These are phyloP conservation scores for Bryum argenteum DNA, from an alignment of 225 moss, liverwort and hornwort genomes.

Conservation along the genomic window DNA sequence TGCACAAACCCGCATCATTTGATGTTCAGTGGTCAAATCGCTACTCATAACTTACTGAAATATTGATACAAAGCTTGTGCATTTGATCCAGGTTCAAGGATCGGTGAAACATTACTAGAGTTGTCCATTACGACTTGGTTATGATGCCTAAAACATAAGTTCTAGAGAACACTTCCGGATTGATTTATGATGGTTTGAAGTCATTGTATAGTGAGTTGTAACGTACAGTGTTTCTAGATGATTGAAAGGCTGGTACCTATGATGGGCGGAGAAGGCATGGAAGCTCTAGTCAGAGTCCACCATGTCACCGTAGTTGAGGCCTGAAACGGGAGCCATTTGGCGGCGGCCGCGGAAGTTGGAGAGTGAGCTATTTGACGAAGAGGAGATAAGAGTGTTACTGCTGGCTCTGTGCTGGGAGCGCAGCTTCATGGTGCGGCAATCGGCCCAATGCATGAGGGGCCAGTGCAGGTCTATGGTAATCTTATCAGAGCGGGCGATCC, in stretches of 20 bases:
- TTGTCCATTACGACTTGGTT: neutral
- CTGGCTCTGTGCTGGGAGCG: conserved; percentile 21
- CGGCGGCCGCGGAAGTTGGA: conserved; percentile 33
- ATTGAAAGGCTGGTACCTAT: neutral
- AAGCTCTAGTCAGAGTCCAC: conserved; percentile 46
- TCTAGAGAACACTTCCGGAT: too few relatives aligned
- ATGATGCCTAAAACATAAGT: too few relatives aligned
- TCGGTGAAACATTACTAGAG: neutral
- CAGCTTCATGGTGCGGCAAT: conserved; percentile 44
- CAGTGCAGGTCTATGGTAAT: conserved; percentile 55
- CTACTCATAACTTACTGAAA: too few relatives aligned
- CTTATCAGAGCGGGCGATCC: conserved; percentile 7
- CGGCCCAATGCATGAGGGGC: conserved; percentile 62
- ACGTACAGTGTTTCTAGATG: too few relatives aligned
- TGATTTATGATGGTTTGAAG: too few relatives aligned
- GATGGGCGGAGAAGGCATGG: neutral
- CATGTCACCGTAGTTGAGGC: conserved; percentile 54
- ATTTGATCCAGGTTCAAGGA: too few relatives aligned
- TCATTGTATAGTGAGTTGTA: too few relatives aligned
- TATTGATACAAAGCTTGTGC: too few relatives aligned
- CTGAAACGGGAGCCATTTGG: neutral
- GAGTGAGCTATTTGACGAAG: conserved; percentile 31
- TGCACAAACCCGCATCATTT: neutral
- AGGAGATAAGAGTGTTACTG: conserved; percentile 19
- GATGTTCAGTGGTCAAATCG: too few relatives aligned